phyloP scores from a whole-genome alignment of 139 green algal species.

The Auxenochlorella pyrenoidosa region DNA sequence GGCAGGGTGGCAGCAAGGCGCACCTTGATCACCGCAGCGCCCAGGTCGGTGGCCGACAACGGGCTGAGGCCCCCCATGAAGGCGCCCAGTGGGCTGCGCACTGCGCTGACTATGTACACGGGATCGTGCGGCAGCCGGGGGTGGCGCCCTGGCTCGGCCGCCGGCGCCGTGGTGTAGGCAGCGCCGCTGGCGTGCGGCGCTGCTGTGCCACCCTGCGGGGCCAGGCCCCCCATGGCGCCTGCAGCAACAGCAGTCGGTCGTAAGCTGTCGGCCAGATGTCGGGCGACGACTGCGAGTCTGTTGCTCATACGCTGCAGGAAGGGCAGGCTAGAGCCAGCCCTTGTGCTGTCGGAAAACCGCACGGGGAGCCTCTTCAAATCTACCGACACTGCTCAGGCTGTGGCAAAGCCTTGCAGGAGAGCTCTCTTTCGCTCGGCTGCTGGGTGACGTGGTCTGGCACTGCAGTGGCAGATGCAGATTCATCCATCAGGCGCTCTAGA shows the following conservation, averaged over 20 bases:
- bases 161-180: neutral
- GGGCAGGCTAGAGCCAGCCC: neutral
- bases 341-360: too few relatives aligned
- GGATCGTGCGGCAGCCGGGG: neutral
- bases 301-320: neutral
- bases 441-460: too few relatives aligned
- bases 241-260: neutral
- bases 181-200: too few relatives aligned
- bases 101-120: slow-evolving; percentile 71
- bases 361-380: too few relatives aligned
- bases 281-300: neutral
- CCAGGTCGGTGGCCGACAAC: slow-evolving; percentile 81
- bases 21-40: slow-evolving; percentile 75
- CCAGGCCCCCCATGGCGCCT: neutral
- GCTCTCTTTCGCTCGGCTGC: too few relatives aligned
- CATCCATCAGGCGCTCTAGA: too few relatives aligned
- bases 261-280: neutral
- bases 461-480: too few relatives aligned
- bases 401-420: too few relatives aligned
- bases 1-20: too few relatives aligned
- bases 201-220: neutral
- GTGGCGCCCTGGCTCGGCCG: neutral
- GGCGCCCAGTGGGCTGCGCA: slow-evolving; percentile 76
- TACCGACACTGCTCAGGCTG: too few relatives aligned
- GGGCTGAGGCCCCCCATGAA: slow-evolving; percentile 78